These are phyloP conservation scores for Suhomyces kilbournensis DNA, from an alignment of 805 yeast species.

Conservation along the genomic window DNA sequence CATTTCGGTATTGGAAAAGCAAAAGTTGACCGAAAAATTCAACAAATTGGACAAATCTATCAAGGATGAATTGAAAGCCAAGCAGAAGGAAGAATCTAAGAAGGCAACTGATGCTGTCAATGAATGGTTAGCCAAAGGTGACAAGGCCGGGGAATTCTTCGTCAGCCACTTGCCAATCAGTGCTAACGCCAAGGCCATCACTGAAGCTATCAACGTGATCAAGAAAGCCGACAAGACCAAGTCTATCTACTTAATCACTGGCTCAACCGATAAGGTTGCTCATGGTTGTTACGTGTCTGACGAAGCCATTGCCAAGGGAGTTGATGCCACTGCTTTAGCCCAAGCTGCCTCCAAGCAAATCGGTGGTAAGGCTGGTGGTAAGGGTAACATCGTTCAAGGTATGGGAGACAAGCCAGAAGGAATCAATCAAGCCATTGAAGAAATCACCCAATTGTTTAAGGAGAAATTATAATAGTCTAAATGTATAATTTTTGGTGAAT, in stretches of 20 bases:
- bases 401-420: constrained; percentile 82
- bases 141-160: constrained; percentile 51
- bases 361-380: constrained; percentile 99
- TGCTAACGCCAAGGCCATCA: constrained; percentile 88
- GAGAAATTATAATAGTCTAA: constrained; percentile 47
- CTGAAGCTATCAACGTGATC: constrained; percentile 84
- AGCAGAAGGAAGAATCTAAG: constrained; percentile 85
- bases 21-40: constrained; percentile 70
- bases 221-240: constrained; percentile 73
- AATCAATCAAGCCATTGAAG: constrained; percentile 69
- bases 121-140: constrained; percentile 54
- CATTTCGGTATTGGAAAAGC: constrained; percentile 79
- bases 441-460: constrained; percentile 57
- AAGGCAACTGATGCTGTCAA: constrained; percentile 75
- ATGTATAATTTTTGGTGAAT: not conserved
- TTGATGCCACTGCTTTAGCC: constrained; percentile 75
- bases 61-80: constrained; percentile 82
- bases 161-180: constrained; percentile 68
- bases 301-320: constrained; percentile 63
- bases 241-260: constrained; percentile 77
- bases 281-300: constrained; percentile 91
- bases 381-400: constrained; percentile 95
- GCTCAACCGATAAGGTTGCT: constrained; percentile 73
- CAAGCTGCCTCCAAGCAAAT: constrained; percentile 63
- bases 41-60: constrained; percentile 77